Percentiles rank a stretch among this genome's conserved stretches.
Conservation (phyloP, 2,329 filamentous ascomycete species). For the Phymatotrichopsis omnivora region DNA sequence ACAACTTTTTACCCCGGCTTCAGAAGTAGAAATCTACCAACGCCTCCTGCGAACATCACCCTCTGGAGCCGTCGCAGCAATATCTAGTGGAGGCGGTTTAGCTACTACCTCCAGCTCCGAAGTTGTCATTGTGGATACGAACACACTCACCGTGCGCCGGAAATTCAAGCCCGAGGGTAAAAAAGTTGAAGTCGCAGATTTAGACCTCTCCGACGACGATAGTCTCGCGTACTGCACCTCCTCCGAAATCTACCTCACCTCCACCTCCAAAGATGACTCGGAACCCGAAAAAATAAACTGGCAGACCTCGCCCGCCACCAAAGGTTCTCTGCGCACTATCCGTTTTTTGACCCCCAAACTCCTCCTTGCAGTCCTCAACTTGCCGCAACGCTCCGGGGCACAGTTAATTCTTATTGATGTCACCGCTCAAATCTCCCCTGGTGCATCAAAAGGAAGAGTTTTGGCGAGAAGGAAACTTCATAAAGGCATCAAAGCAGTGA, state of each 20-base stretch:
- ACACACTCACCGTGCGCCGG: slow-evolving; percentile 20
- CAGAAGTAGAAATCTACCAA: slow-evolving; percentile 25
- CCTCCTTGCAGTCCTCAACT: slow-evolving; percentile 26
- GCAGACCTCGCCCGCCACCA: slow-evolving; percentile 17
- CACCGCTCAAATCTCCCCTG: neutral
- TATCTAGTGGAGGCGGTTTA: slow-evolving; percentile 22
- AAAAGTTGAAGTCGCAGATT: slow-evolving; percentile 27
- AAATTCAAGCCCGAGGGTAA: slow-evolving; percentile 19
- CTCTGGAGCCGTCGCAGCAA: slow-evolving; percentile 16
- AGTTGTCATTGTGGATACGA: slow-evolving; percentile 24
- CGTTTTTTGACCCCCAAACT: slow-evolving; percentile 21
- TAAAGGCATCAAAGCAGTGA: slow-evolving; percentile 17
- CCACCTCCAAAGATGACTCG: slow-evolving; percentile 5
- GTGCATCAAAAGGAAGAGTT: no score
- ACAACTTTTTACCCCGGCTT: slow-evolving; percentile 19
- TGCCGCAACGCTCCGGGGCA: slow-evolving; percentile 26
- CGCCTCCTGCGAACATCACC: slow-evolving; percentile 17
- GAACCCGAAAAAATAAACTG: slow-evolving; percentile 22
- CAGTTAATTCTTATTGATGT: slow-evolving; percentile 25
- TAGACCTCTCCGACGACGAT: slow-evolving; percentile 25
- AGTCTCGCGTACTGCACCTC: slow-evolving; percentile 23
- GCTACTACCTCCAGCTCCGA: slow-evolving; percentile 13
- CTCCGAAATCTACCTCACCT: slow-evolving; percentile 24
- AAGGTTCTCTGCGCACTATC: slow-evolving; percentile 27
- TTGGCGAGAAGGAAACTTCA: slow-evolving; percentile 17